phyloP scores from a whole-genome alignment of 2,329 filamentous ascomycete species.

The Ustulina deusta region DNA sequence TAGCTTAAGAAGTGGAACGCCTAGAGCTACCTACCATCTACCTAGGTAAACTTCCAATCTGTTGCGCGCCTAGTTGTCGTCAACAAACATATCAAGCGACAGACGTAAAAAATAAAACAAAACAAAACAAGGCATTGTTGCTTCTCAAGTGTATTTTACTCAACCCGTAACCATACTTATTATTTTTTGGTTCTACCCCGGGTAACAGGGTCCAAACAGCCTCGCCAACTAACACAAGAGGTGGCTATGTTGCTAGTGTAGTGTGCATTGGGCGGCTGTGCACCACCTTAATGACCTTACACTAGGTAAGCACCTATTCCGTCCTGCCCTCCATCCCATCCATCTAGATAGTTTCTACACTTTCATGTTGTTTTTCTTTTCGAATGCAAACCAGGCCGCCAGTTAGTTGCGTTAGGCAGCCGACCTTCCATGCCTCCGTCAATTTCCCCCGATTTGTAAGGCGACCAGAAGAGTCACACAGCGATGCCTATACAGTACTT shows the following conservation, averaged over 20 bases:
- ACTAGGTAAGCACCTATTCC: not conserved
- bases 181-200: not conserved
- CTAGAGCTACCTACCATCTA: not conserved
- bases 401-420: not conserved
- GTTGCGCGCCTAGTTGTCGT: not conserved
- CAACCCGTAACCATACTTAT: not conserved
- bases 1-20: not conserved
- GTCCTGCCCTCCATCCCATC: not conserved
- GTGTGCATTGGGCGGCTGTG: constrained; percentile 15
- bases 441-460: not conserved
- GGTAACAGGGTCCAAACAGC: not conserved
- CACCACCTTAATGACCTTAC: not conserved
- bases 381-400: constrained; percentile 25
- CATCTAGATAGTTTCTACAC: constrained; percentile 34
- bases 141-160: constrained; percentile 16
- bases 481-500: not conserved
- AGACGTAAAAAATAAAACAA: no score
- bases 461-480: constrained; percentile 19
- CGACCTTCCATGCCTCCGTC: not conserved
- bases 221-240: not conserved
- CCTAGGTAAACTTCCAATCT: not conserved
- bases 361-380: not conserved
- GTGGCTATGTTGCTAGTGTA: constrained; percentile 17
- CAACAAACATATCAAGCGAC: not conserved
- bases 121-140: not conserved